Evolutionary conservation across 106 monocot species (phyloP).

Genomic region (Phalaenopsis aphrodite): DNA sequence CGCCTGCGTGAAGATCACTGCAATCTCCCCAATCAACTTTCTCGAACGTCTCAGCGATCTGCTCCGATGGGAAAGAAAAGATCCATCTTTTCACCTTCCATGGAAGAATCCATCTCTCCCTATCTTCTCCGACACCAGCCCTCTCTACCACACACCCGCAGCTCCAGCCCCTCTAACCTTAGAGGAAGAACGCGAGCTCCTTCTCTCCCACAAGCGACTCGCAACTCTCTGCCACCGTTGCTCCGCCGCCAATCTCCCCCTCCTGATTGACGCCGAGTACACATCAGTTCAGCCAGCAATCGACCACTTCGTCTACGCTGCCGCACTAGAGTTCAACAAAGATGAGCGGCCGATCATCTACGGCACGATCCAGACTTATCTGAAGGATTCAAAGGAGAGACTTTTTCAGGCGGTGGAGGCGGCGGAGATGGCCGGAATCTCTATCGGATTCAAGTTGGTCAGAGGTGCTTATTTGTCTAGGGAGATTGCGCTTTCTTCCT

Average conservation of each 20-base stretch:
- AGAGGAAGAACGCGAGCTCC: slow-evolving; percentile 45
- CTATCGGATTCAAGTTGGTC: slow-evolving; percentile 74
- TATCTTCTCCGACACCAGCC: slow-evolving; percentile 40
- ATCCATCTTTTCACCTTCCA: slow-evolving; percentile 35
- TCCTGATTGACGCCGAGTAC: slow-evolving; percentile 94
- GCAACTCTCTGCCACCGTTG: slow-evolving; percentile 45
- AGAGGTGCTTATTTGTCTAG: slow-evolving; percentile 86
- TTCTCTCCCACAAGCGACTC: slow-evolving; percentile 37
- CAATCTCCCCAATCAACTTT: slow-evolving; percentile 69
- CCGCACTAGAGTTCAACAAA: slow-evolving; percentile 46
- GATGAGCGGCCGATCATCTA: slow-evolving; percentile 41
- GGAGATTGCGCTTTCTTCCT: slow-evolving; percentile 40
- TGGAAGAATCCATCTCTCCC: slow-evolving; percentile 63
- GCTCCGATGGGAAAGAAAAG: slow-evolving; percentile 59
- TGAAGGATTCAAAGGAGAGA: slow-evolving; percentile 66
- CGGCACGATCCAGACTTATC: slow-evolving; percentile 78
- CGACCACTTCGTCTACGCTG: slow-evolving; percentile 70
- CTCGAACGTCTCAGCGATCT: slow-evolving; percentile 68
- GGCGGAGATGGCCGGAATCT: slow-evolving; percentile 46
- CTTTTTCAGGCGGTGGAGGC: slow-evolving; percentile 35
- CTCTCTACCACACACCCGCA: slow-evolving; percentile 58
- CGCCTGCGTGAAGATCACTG: slow-evolving; percentile 85
- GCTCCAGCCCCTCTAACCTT: slow-evolving; percentile 39
- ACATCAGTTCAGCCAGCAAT: slow-evolving; percentile 88
- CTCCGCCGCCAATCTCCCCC: slow-evolving; percentile 31